These are phyloP conservation scores for Apodospora peruviana DNA, from an alignment of 495 filamentous ascomycete species.

Conservation along the genomic window DNA sequence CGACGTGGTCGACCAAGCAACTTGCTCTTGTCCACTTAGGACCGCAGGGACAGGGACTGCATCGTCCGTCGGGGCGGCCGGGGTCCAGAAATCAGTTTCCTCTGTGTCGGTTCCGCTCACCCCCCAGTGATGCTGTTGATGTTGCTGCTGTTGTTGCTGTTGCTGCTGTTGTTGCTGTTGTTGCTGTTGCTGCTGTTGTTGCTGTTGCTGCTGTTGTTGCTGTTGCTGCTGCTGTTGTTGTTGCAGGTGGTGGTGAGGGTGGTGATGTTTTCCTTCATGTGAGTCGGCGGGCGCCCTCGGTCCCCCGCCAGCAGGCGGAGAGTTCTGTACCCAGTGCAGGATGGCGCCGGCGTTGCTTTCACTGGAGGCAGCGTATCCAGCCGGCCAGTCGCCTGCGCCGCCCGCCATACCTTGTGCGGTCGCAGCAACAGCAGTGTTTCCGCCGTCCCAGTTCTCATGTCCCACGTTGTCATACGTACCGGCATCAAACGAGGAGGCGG, in stretches of 20 bases:
- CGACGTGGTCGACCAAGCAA: not conserved
- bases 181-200: not conserved
- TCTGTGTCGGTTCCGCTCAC: not conserved
- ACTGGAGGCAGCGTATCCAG: constrained; percentile 4
- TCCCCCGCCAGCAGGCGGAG: not conserved
- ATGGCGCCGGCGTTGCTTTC: not conserved
- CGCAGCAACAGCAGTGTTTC: not conserved
- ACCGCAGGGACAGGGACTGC: not conserved
- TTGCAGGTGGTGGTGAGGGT: not conserved
- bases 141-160: not conserved
- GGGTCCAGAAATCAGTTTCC: constrained; percentile 5
- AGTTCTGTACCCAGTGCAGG: not conserved
- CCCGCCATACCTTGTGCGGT: not conserved
- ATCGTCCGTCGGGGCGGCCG: constrained; percentile 1
- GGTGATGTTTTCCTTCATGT: not conserved
- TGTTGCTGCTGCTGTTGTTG: not conserved
- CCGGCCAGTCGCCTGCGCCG: not conserved
- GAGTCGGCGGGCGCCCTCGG: not conserved
- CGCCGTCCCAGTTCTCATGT: not conserved
- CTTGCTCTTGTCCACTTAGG: not conserved
- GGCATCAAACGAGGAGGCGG: not conserved
- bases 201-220: not conserved
- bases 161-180: not conserved
- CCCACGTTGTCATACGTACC: constrained; percentile 4
- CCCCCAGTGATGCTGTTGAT: constrained; percentile 1